These are phyloP conservation scores for Vanrija sp. DNA, from an alignment of 1,284 basidiomycete genomes.

Conservation along the genomic window DNA sequence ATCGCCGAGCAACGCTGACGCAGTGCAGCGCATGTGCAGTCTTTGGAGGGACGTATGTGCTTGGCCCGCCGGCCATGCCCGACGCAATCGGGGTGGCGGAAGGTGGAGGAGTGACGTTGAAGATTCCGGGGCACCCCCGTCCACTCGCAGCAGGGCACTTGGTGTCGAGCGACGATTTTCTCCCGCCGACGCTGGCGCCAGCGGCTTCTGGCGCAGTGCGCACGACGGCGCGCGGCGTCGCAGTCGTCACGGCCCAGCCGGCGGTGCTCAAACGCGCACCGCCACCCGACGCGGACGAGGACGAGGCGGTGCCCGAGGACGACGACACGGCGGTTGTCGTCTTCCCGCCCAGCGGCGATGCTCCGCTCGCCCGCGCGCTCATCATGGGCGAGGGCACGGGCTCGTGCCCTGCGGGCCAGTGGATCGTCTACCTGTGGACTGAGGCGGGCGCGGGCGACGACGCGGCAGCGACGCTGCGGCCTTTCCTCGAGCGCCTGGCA, in stretches of 20 bases:
- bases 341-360: conserved; percentile 68
- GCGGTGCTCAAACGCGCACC: conserved; percentile 17
- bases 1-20: not conserved
- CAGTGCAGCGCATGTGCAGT: conserved; percentile 71
- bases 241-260: conserved; percentile 57
- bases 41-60: conserved; percentile 75
- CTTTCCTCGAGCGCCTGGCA: conserved; percentile 25
- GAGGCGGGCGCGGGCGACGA: not conserved
- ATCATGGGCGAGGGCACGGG: conserved; percentile 79
- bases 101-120: conserved; percentile 37
- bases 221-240: conserved; percentile 59
- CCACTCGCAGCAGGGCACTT: conserved; percentile 52
- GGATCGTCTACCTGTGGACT: conserved; percentile 55
- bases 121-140: conserved; percentile 57
- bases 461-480: conserved; percentile 16
- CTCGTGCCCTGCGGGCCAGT: conserved; percentile 76
- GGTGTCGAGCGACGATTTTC: conserved; percentile 53
- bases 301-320: conserved; percentile 25
- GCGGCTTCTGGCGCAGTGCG: not conserved
- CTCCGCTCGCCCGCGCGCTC: conserved; percentile 61
- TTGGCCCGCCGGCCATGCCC: conserved; percentile 51
- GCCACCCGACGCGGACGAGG: conserved; percentile 17
- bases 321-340: conserved; percentile 71
- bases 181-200: conserved; percentile 46
- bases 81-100: conserved; percentile 10